Evolutionary conservation across 805 yeast genomes (phyloP).

Genomic region (Candida maesae): DNA sequence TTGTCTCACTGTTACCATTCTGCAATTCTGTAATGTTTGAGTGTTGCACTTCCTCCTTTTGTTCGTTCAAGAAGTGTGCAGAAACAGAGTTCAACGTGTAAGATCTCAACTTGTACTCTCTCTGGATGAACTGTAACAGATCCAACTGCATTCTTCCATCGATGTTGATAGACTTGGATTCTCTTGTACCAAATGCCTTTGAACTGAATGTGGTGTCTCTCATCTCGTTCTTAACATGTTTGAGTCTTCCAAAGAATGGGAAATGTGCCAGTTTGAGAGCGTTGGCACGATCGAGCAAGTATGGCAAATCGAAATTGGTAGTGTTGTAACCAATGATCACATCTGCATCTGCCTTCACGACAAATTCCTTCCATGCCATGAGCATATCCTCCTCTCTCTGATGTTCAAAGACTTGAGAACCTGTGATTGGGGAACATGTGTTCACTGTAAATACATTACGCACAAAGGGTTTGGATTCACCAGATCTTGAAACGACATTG

Average conservation of each 20-base stretch:
- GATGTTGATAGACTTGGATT: conserved; percentile 83
- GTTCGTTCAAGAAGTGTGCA: conserved; percentile 90
- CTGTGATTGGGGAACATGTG: conserved; percentile 89
- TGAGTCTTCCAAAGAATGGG: conserved; percentile 84
- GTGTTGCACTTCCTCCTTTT: conserved; percentile 97
- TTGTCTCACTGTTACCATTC: conserved; percentile 86
- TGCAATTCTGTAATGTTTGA: conserved; percentile 94
- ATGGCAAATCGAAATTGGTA: conserved; percentile 93
- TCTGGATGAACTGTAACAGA: conserved; percentile 84
- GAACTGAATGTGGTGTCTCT: conserved; percentile 85
- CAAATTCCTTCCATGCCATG: conserved; percentile 80
- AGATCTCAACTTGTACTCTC: conserved; percentile 92
- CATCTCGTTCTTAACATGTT: conserved; percentile 64
- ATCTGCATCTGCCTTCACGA: conserved; percentile 86
- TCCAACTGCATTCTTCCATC: conserved; percentile 97
- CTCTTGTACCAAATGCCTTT: conserved; percentile 94
- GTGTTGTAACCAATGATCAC: conserved; percentile 95
- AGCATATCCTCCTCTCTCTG: conserved; percentile 79
- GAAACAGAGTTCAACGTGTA: conserved; percentile 94
- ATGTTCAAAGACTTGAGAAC: conserved; percentile 80
- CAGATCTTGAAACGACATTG: conserved; percentile 81
- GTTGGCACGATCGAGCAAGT: conserved; percentile 79
- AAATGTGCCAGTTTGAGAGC: conserved; percentile 63
- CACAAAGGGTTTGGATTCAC: conserved; percentile 84
- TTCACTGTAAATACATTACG: conserved; percentile 92